Evolutionary conservation across 768 basidiomycete species (phyloP).

Genomic region (Psilocybe tampanensis): DNA sequence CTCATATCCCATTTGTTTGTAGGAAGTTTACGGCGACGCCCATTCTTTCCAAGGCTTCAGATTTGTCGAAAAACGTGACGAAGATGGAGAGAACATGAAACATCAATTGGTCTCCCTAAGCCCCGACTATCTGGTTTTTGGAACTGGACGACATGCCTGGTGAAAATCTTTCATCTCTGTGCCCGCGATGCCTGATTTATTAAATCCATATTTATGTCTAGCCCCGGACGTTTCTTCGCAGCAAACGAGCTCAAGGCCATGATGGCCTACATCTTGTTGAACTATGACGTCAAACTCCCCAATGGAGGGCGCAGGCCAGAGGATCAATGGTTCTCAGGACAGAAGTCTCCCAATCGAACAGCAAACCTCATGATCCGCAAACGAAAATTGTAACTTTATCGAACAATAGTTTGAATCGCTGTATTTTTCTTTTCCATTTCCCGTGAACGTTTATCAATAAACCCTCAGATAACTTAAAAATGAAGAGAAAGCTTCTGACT

Average conservation of each 20-base stretch:
- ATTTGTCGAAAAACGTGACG: slow-evolving; percentile 32
- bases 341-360: slow-evolving; percentile 3
- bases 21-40: slow-evolving; percentile 26
- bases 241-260: slow-evolving; percentile 29
- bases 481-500: not conserved
- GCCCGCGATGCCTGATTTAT: not conserved
- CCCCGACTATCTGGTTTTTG: slow-evolving; percentile 33
- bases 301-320: slow-evolving; percentile 25
- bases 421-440: too few species aligned
- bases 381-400: not conserved
- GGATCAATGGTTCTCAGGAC: slow-evolving; percentile 21
- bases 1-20: not conserved
- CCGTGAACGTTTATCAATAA: too few species aligned
- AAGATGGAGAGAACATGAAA: slow-evolving; percentile 16
- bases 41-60: slow-evolving; percentile 43
- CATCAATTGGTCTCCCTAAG: slow-evolving; percentile 27
- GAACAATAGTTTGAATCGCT: not conserved
- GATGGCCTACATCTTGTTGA: slow-evolving; percentile 42
- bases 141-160: slow-evolving; percentile 35
- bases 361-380: slow-evolving; percentile 11
- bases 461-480: not conserved
- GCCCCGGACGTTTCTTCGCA: slow-evolving; percentile 46
- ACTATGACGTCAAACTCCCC: slow-evolving; percentile 41
- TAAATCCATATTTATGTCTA: not conserved
- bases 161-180: not conserved